Base-by-base conservation (phyloP, 2,329 filamentous ascomycete species). In the Triangularia verruculosa region DNA sequence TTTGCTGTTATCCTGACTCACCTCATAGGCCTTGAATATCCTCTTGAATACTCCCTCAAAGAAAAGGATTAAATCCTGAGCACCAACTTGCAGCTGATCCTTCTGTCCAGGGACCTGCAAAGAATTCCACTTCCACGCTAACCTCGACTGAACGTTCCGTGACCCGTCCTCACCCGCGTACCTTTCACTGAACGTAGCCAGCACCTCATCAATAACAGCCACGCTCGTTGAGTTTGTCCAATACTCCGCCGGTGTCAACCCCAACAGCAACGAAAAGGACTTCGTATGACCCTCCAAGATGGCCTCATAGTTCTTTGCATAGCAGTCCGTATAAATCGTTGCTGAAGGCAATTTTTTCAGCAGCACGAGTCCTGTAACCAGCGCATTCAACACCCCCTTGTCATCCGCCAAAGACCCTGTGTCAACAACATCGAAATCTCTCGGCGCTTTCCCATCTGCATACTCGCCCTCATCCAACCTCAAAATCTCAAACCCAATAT, bases 361-460 rank as follows among this genome's bases (percentile, higher is more conserved):
- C 8, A 89, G 66, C 1, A 83, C 82, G 0, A 74, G 68, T 0
- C 79, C 72, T 0, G 83, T 77, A 15, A 79, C 70, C 5, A 85
- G 68, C 15, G 84, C 11, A 65, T 83, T 83, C 8, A 84, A 62
- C 11, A 70, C 63, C 17, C 80, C 81, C 7, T 80, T 20, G 57
- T 78, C 74, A 62, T 83, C 80, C 1, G 74, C 70, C 11, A 84
- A 71, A 59, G 79, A 79, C 1, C 78, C 79, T 0, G 83, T 85
- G 65, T 89, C 84, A 61, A 89, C 83, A 3, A 83, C 75, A 68
- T 87, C 79, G 67, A 88, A 89, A 3, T 61, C 53, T 4, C 67
- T 72, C 0, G 82, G 80, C 0, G 76, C 79, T 13, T 61, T 57
- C 1, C 71, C 70, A 3, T 67, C 66, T 1, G 6, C 71, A 66